Percentiles rank a stretch among this genome's conserved stretches.
phyloP scores from a whole-genome alignment of 495 filamentous ascomycete species.

The Cercophora samala region DNA sequence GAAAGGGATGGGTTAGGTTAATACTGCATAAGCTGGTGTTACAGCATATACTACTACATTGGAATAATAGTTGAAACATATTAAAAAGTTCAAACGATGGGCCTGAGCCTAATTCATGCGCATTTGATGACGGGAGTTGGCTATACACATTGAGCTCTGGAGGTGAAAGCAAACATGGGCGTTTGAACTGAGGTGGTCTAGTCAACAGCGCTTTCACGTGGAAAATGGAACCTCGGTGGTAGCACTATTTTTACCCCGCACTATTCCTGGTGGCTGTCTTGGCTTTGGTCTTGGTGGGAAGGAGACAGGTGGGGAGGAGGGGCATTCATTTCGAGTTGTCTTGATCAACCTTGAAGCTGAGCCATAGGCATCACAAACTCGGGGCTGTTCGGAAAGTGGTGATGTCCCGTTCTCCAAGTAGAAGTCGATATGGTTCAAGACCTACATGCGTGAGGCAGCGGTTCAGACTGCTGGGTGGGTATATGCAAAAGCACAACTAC shows the following conservation, averaged over 20 bases:
- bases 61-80: neutral
- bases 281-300: neutral
- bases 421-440: neutral
- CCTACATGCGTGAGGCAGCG: neutral
- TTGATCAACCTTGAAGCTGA: neutral
- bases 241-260: neutral
- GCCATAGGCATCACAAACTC: neutral
- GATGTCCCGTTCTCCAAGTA: neutral
- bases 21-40: neutral
- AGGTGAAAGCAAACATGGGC: neutral
- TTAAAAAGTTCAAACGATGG: neutral
- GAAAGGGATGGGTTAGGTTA: neutral
- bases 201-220: neutral
- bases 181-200: neutral
- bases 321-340: too few relatives aligned
- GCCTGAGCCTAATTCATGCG: neutral
- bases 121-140: too few relatives aligned
- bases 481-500: neutral
- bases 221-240: neutral
- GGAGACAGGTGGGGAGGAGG: too few relatives aligned
- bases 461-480: neutral
- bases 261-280: neutral
- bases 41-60: neutral
- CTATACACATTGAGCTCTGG: too few relatives aligned
- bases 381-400: neutral